A percentile compares a stretch with the other conserved stretches of the same genome.
phyloP scores from a whole-genome alignment of 2,329 filamentous ascomycete genomes.

The Ascochyta clinopodiicola region DNA sequence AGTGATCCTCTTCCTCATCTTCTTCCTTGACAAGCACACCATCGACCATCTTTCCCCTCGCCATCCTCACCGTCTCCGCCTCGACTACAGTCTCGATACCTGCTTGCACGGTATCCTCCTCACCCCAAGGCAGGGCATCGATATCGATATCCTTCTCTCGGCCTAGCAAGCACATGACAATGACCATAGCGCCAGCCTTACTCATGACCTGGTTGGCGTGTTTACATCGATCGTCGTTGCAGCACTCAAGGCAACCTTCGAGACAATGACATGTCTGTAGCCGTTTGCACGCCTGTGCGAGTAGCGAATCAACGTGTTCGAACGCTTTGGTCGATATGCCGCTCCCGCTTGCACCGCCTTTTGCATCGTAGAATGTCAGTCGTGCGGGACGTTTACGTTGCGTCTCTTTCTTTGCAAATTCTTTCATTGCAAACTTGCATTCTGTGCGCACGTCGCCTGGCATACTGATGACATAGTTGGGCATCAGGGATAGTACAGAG shows the following conservation, averaged over 20 bases:
- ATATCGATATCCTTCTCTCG: slow-evolving; percentile 79
- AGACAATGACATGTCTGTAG: slow-evolving; percentile 78
- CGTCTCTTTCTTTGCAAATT: slow-evolving; percentile 75
- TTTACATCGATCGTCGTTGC: slow-evolving; percentile 82
- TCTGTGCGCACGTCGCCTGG: slow-evolving; percentile 93
- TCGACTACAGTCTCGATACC: slow-evolving; percentile 84
- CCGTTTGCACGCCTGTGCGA: slow-evolving; percentile 76
- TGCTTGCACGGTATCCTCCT: slow-evolving; percentile 69
- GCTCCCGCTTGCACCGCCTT: slow-evolving; percentile 81
- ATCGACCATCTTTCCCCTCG: slow-evolving; percentile 50
- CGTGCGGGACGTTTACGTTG: slow-evolving; percentile 82
- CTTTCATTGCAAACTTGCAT: slow-evolving; percentile 88
- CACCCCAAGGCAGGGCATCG: slow-evolving; percentile 84
- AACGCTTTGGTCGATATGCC: slow-evolving; percentile 94
- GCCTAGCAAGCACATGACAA: slow-evolving; percentile 77
- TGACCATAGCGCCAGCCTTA: slow-evolving; percentile 83
- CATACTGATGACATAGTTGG: slow-evolving; percentile 87
- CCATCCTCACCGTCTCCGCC: slow-evolving; percentile 69
- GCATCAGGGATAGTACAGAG: slow-evolving; percentile 83
- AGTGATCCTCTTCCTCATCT: slow-evolving; percentile 44
- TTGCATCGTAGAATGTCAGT: slow-evolving; percentile 93
- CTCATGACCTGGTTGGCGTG: slow-evolving; percentile 92
- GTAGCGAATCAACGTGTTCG: slow-evolving; percentile 82
- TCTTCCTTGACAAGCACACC: slow-evolving; percentile 51
- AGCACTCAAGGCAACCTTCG: slow-evolving; percentile 88